These are phyloP conservation scores for Pseudonitzschia delicatissima DNA, from an alignment of 108 stramenopile genomes.

Conservation along the genomic window DNA sequence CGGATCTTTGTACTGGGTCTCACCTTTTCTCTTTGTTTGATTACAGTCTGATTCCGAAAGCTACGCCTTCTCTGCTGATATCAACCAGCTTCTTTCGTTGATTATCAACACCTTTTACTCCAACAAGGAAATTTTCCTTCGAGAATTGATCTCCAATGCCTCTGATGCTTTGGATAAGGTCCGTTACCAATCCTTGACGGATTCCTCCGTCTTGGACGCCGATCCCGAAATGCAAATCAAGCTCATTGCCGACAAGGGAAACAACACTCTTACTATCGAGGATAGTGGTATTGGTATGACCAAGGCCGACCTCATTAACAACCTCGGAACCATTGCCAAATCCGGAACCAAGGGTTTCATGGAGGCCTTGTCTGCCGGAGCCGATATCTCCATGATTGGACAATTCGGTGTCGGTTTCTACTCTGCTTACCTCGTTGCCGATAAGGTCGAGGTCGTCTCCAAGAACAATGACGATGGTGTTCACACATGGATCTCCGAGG, in stretches of 20 bases:
- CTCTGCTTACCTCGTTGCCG: constrained; percentile 99
- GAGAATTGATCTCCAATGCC: constrained; percentile 98
- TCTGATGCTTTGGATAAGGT: constrained; percentile 99
- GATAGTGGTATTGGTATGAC: constrained; percentile 99
- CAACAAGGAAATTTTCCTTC: constrained; percentile 99
- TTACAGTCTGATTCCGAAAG: constrained; percentile 81
- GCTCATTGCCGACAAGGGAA: constrained; percentile 98
- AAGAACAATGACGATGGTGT: constrained; percentile 97
- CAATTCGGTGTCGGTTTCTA: constrained; percentile 99
- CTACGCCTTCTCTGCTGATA: constrained; percentile 99
- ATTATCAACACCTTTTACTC: constrained; percentile 99
- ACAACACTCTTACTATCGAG: constrained; percentile 98
- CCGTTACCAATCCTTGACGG: constrained; percentile 97
- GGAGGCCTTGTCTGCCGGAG: constrained; percentile 99
- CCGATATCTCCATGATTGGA: constrained; percentile 99
- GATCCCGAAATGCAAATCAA: constrained; percentile 97
- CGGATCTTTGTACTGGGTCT: not conserved
- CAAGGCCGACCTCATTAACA: constrained; percentile 99
- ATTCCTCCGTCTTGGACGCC: constrained; percentile 90
- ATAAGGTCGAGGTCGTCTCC: constrained; percentile 95
- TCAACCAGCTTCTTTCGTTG: constrained; percentile 99
- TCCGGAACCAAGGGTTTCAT: constrained; percentile 99
- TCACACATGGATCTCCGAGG: constrained; percentile 95
- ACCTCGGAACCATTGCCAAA: constrained; percentile 99
- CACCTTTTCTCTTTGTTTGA: not conserved